phyloP scores from a whole-genome alignment of 495 filamentous ascomycete genomes.

The Sphaerosporella brunnea region DNA sequence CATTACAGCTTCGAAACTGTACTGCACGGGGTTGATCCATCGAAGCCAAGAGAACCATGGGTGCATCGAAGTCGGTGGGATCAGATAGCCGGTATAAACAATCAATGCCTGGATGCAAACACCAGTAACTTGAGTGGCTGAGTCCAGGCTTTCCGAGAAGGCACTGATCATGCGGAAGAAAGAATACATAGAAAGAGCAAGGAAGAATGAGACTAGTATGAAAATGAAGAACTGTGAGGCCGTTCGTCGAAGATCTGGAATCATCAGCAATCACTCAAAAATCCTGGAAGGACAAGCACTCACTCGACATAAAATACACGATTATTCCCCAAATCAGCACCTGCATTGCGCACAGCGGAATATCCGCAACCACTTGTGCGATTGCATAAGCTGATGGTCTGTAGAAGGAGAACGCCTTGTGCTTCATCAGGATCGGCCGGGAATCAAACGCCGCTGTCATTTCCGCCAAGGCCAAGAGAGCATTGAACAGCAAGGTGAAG shows the following conservation, averaged over 20 bases:
- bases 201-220: constrained; percentile 39
- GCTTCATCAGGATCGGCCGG: constrained; percentile 61
- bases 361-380: constrained; percentile 57
- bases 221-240: constrained; percentile 74
- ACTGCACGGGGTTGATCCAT: constrained; percentile 59
- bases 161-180: constrained; percentile 63
- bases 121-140: constrained; percentile 47
- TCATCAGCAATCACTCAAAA: background rate
- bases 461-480: constrained; percentile 59
- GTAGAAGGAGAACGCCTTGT: constrained; percentile 73
- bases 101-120: constrained; percentile 46
- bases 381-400: constrained; percentile 62
- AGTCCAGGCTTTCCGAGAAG: constrained; percentile 43
- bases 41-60: constrained; percentile 67
- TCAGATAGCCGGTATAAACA: constrained; percentile 69
- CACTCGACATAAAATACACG: constrained; percentile 53
- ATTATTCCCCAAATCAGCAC: constrained; percentile 55
- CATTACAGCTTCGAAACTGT: constrained; percentile 52
- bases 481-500: constrained; percentile 65
- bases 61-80: constrained; percentile 55
- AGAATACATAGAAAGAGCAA: constrained; percentile 61
- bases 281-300: background rate
- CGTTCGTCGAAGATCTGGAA: constrained; percentile 39
- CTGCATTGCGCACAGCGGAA: constrained; percentile 53
- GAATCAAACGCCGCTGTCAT: constrained; percentile 51